A percentile compares a stretch with the other conserved stretches of the same genome.
Evolutionary conservation across 306 rosid genomes (phyloP).

Genomic region (Castanopsis chinensis): DNA sequence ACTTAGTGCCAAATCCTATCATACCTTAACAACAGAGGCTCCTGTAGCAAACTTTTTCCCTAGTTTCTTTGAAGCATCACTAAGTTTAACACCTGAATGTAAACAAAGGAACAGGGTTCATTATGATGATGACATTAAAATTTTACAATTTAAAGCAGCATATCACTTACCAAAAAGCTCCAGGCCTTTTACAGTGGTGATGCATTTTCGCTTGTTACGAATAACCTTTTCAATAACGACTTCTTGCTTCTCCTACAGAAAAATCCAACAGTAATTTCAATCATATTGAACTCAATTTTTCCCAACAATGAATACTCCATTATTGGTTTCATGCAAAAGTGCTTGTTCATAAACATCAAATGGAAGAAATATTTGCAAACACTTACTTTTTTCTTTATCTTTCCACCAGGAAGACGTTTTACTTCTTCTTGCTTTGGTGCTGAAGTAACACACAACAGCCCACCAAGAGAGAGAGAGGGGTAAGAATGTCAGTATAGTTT

Average conservation of each 20-base stretch:
- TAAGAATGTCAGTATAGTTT: background rate
- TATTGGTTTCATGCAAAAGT: background rate
- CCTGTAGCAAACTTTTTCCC: conserved; percentile 99
- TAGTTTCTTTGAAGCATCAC: conserved; percentile 98
- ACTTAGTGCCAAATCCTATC: conserved; percentile 1
- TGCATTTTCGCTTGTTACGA: conserved; percentile 91
- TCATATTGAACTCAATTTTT: background rate
- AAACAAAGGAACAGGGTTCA: conserved; percentile 16
- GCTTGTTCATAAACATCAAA: background rate
- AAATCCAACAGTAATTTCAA: conserved; percentile 2
- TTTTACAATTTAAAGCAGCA: background rate
- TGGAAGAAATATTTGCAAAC: background rate
- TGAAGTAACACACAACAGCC: conserved; percentile 26
- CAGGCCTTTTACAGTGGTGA: conserved; percentile 93
- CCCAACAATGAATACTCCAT: background rate
- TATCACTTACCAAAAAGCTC: conserved; percentile 85
- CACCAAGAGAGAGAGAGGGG: background rate
- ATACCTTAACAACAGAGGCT: conserved; percentile 98
- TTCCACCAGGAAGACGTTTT: conserved; percentile 98
- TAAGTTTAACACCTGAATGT: conserved; percentile 81
- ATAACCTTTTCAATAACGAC: conserved; percentile 85
- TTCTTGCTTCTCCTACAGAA: conserved; percentile 85
- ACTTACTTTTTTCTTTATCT: conserved; percentile 94
- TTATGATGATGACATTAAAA: background rate
- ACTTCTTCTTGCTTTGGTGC: conserved; percentile 82